Conservation (phyloP, 768 basidiomycete genomes). For the Kondoa subrosea region DNA sequence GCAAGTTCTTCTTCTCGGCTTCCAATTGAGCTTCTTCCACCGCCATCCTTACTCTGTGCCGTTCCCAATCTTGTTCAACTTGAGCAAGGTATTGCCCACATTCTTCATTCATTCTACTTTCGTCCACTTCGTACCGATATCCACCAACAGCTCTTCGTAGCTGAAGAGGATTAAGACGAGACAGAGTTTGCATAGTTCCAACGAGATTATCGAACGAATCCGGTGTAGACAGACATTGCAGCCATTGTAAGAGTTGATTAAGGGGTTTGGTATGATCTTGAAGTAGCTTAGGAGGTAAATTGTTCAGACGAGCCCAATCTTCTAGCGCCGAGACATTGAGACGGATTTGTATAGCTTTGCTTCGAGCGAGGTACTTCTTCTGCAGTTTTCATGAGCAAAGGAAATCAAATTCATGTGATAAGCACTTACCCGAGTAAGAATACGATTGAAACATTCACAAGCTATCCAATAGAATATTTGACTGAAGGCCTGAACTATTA, state of each 20-base stretch:
- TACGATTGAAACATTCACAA: conserved; percentile 43
- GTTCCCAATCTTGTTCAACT: background rate
- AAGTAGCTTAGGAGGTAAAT: conserved; percentile 58
- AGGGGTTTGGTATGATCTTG: conserved; percentile 63
- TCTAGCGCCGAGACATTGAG: conserved; percentile 72
- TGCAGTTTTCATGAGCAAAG: conserved; percentile 41
- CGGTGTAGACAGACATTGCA: conserved; percentile 62
- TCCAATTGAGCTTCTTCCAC: conserved; percentile 51
- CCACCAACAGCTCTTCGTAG: conserved; percentile 88
- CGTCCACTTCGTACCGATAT: conserved; percentile 70
- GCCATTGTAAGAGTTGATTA: conserved; percentile 65
- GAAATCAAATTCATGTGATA: conserved; percentile 11
- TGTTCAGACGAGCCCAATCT: conserved; percentile 74
- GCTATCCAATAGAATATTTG: conserved; percentile 98
- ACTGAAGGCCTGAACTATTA: conserved; percentile 81
- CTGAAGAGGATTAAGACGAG: conserved; percentile 77
- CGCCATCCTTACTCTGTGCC: conserved; percentile 50
- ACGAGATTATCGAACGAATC: conserved; percentile 82
- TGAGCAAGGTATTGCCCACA: conserved; percentile 40
- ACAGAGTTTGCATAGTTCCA: conserved; percentile 74
- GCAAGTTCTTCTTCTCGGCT: conserved; percentile 3
- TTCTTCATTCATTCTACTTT: conserved; percentile 82
- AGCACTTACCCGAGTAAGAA: conserved; percentile 29
- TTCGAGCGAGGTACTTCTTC: conserved; percentile 86
- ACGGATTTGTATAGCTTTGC: conserved; percentile 71